Conservation (phyloP, 768 basidiomycete species). For the Hygrocybe coccinea region DNA sequence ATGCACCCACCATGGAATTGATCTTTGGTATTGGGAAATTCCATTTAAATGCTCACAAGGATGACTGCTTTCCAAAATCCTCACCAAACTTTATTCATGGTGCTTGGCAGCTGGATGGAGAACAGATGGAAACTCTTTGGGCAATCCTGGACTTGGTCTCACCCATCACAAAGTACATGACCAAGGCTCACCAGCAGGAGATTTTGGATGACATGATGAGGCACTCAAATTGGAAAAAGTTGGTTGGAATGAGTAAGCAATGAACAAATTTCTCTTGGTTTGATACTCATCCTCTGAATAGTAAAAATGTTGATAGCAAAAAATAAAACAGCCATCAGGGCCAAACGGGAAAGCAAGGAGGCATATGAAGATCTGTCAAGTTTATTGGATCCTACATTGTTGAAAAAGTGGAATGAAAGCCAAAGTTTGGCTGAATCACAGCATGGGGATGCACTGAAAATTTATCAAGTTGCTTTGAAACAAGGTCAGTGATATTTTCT, state of each 20-base stretch:
- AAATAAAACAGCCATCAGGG: background rate
- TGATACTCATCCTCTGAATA: background rate
- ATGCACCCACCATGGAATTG: background rate
- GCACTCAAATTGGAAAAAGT: constrained; percentile 29
- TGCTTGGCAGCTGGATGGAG: constrained; percentile 29
- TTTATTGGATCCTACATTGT: background rate
- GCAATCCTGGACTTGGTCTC: constrained; percentile 20
- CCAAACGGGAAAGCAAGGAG: background rate
- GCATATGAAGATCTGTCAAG: background rate
- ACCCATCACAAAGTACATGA: constrained; percentile 30
- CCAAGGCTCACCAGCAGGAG: constrained; percentile 22
- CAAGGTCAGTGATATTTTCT: background rate
- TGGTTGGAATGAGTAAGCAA: constrained; percentile 19
- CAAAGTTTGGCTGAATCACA: background rate
- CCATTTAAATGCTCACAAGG: constrained; percentile 16
- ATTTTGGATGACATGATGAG: constrained; percentile 29
- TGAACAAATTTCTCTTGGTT: background rate
- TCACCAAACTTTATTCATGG: constrained; percentile 26
- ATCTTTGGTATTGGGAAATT: constrained; percentile 12
- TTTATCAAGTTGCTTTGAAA: background rate
- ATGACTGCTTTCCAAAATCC: constrained; percentile 10
- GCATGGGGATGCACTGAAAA: background rate
- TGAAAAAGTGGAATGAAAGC: background rate
- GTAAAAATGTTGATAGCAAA: constrained; percentile 14
- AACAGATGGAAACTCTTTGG: constrained; percentile 34